Percentiles rank a stretch among this genome's conserved stretches.
Evolutionary conservation across 2,329 filamentous ascomycete species (phyloP).

Genomic region (Penicillium italicum): DNA sequence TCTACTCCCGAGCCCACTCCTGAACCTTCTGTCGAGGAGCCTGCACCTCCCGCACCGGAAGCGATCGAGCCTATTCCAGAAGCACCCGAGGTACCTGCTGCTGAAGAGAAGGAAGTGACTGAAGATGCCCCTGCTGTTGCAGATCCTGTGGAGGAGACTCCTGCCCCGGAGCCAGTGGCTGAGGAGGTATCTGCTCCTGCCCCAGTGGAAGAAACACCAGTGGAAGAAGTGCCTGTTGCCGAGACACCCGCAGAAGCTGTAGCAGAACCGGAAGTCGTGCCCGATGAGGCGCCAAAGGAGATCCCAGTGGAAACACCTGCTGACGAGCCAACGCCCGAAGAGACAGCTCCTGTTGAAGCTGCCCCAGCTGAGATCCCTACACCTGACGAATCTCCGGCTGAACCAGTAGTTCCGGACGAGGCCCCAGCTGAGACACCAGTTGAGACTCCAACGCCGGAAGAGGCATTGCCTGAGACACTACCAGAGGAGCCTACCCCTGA

Average conservation of each 20-base stretch:
- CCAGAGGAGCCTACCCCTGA: constrained; percentile 2
- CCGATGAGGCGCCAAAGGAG: constrained; percentile 7
- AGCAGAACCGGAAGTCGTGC: constrained; percentile 2
- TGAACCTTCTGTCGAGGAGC: constrained; percentile 15
- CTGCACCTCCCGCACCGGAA: constrained; percentile 8
- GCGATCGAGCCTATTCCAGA: not conserved
- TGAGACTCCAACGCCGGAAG: constrained; percentile 1
- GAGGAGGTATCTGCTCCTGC: constrained; percentile 4
- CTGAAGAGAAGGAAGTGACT: constrained; percentile 13
- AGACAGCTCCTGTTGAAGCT: constrained; percentile 8
- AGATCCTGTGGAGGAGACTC: constrained; percentile 13
- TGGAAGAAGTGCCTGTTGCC: constrained; percentile 7
- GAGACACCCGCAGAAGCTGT: not conserved
- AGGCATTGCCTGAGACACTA: constrained; percentile 1
- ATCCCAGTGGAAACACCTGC: constrained; percentile 2
- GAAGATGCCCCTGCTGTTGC: constrained; percentile 8
- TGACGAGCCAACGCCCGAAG: constrained; percentile 3
- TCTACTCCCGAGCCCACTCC: not conserved
- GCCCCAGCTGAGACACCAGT: not conserved
- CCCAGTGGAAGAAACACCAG: constrained; percentile 16
- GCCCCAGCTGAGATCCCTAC: constrained; percentile 5
- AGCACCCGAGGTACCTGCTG: constrained; percentile 9
- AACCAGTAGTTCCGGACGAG: constrained; percentile 10
- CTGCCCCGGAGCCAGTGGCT: constrained; percentile 2
- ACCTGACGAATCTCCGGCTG: constrained; percentile 7